Evolutionary conservation across 2,329 filamentous ascomycete species (phyloP), one percentile per base, ranked within the genome.

Genomic region (Fusarium subtropicale): DNA sequence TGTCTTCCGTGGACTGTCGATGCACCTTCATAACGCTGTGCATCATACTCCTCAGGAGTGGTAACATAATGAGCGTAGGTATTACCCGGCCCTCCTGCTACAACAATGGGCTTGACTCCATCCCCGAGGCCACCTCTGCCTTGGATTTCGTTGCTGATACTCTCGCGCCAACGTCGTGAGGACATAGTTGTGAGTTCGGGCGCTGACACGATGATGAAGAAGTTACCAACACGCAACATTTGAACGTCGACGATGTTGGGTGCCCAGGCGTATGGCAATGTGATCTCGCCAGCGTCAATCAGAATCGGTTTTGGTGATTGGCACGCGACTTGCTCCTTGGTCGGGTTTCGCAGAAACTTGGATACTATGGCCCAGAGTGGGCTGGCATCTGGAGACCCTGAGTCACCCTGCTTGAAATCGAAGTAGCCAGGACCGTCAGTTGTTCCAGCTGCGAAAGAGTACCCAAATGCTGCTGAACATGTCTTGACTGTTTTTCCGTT

Each of bases 11-110:
- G 60, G 0, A 63, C 28, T 1, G 60, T 63, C 0, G 60, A 63
- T 1, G 47, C 60, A 6, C 60, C 60, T 38, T 63, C 60, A 9
- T 63, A 63, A 0, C 60, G n/a, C 10, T 63, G 60, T 0, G 42
- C 30, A 56, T 63, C 57, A 22, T 63, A 63, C 9, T 63, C 60
- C 3, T 63, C 60, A 1, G 60, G 57, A 0, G 60, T 63, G 2
- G 60, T 63, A 3, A 60, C 60, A 12, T 63, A 63, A 6, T 63
- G 60, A 0, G 60, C 60, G 2, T 63, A 63, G 0, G 60, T 63
- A 36, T 63, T 63, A 0, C 38, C 58, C 2, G 60, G 60, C 4
- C 60, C 60, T 16, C 47, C 60, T 8, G 60, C 60, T 0, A 63
- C 57, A 26, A 63, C 60, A 1, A 63, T 56, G 2, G 60, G 60